These are phyloP conservation scores for Halocafeteria seosinensis DNA, from an alignment of 108 stramenopile genomes.

Conservation along the genomic window DNA sequence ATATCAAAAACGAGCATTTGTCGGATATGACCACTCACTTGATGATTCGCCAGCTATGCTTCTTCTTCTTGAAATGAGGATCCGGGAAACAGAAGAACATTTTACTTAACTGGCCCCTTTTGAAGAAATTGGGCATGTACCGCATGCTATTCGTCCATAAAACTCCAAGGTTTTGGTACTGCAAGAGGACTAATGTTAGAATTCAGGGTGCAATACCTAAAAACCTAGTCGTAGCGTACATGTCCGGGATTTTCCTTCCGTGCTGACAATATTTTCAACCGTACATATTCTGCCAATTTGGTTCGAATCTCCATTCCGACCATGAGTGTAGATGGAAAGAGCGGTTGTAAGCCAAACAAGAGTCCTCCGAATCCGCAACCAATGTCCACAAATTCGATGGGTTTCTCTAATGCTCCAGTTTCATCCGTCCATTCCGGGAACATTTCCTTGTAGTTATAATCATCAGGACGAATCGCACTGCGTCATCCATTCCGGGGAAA, in stretches of 20 bases:
- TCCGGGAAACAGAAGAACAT: conserved; percentile 10
- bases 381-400: not conserved
- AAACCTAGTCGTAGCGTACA: too few relatives aligned
- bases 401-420: too few relatives aligned
- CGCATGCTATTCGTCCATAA: not conserved
- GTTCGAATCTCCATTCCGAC: not conserved
- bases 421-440: too few relatives aligned
- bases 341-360: not conserved
- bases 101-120: not conserved
- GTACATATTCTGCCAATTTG: not conserved
- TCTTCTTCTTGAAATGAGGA: conserved; percentile 13
- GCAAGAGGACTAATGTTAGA: too few relatives aligned
- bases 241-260: not conserved
- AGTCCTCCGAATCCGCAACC: not conserved
- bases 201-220: too few relatives aligned
- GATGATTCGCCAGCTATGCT: conserved; percentile 9
- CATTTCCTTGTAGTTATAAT: too few relatives aligned
- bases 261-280: not conserved
- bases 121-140: not conserved
- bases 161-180: not conserved
- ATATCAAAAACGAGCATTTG: too few relatives aligned
- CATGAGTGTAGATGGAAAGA: too few relatives aligned
- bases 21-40: too few relatives aligned
- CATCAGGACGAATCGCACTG: too few relatives aligned
- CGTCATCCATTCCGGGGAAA: too few relatives aligned